Percentiles rank a stretch among this genome's conserved stretches.
Evolutionary conservation across 139 green algal species (phyloP).

Genomic region (Chlorokybus atmophyticus): DNA sequence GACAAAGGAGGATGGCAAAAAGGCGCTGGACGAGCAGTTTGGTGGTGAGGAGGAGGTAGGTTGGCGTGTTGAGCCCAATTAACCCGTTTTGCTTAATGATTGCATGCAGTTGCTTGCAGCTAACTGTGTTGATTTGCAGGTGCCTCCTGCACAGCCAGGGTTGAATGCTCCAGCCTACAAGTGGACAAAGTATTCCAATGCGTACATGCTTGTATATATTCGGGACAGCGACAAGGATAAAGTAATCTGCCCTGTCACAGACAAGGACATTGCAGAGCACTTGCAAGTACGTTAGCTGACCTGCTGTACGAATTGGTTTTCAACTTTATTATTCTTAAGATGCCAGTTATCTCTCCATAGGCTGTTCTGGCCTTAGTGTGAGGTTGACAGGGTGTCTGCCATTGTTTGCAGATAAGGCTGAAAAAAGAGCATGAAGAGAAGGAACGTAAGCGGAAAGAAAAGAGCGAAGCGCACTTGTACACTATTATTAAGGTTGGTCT

Average conservation of each 20-base stretch:
- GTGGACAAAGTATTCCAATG: constrained; percentile 62
- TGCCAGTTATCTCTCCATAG: too few species aligned
- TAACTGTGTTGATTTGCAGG: too few species aligned
- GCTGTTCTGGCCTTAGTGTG: too few species aligned
- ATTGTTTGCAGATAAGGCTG: constrained; percentile 41
- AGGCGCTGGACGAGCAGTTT: constrained; percentile 81
- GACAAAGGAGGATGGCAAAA: constrained; percentile 46
- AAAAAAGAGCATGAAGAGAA: constrained; percentile 64
- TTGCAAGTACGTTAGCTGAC: constrained; percentile 40
- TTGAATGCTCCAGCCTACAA: constrained; percentile 34
- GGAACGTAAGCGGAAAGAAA: constrained; percentile 48
- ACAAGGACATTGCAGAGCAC: constrained; percentile 68
- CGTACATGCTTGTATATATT: constrained; percentile 99
- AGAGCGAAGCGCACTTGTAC: constrained; percentile 84
- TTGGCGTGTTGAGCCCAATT: too few species aligned
- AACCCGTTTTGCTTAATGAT: too few species aligned
- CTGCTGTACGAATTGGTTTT: too few species aligned
- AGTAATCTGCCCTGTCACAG: constrained; percentile 59
- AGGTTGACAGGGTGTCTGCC: too few species aligned
- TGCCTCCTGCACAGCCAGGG: too few species aligned
- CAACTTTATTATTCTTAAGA: too few species aligned
- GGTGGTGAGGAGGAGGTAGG: constrained; percentile 55
- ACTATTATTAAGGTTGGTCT: constrained; percentile 48
- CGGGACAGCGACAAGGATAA: constrained; percentile 62
- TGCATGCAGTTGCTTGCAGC: too few species aligned